Conservation (phyloP, 768 basidiomycete species). For the Piloderma croceum region DNA sequence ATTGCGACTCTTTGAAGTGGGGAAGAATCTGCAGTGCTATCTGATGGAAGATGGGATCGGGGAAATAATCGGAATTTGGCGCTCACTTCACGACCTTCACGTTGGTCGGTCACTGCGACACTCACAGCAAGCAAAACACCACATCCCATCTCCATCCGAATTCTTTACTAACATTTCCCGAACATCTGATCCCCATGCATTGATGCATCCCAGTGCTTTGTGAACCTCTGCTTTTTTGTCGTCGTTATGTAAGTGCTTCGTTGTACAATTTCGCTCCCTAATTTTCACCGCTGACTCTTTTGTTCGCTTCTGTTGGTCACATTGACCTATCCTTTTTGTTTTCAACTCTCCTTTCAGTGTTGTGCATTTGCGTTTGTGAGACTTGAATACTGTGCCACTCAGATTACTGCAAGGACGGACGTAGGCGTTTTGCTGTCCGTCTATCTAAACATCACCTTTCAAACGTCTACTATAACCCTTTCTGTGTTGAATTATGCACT, state of each 20-base stretch:
- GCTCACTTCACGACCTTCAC: too few species aligned
- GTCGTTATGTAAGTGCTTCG: conserved; percentile 32
- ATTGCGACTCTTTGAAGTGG: too few species aligned
- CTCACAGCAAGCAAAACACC: too few species aligned
- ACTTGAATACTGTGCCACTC: conserved; percentile 22
- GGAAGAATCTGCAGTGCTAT: too few species aligned
- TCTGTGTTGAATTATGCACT: conserved; percentile 27
- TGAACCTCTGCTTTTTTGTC: conserved; percentile 18
- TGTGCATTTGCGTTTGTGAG: conserved; percentile 20
- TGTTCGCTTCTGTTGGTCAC: conserved; percentile 12
- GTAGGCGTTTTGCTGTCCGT: background rate
- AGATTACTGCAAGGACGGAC: background rate
- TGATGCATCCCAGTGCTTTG: conserved; percentile 11
- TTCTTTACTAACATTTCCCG: too few species aligned
- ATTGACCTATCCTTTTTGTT: conserved; percentile 7
- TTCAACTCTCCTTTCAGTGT: conserved; percentile 9
- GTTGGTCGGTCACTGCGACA: too few species aligned
- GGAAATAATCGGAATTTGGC: too few species aligned
- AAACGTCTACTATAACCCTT: conserved; percentile 14
- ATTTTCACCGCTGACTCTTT: conserved; percentile 11
- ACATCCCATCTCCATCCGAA: too few species aligned
- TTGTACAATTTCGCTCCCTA: conserved; percentile 7
- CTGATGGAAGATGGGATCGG: too few species aligned
- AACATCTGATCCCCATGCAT: too few species aligned
- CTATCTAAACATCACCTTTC: too few species aligned